A percentile compares a stretch with the other conserved stretches of the same genome.
phyloP scores from a whole-genome alignment of 768 basidiomycete genomes.

The Macrocybe gigantea region DNA sequence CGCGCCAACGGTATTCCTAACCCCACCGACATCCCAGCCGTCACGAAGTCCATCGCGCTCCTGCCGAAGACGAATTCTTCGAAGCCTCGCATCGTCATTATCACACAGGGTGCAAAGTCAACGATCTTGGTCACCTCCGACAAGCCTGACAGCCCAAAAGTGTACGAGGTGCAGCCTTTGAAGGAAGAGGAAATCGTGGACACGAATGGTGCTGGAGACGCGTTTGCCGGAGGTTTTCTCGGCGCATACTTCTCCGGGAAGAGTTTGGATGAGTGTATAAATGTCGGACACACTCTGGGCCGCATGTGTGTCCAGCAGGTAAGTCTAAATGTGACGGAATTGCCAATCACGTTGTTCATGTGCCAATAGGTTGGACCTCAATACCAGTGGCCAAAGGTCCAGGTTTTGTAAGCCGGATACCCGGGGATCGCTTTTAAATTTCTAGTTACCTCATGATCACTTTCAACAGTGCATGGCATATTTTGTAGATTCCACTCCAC shows the following conservation, averaged over 20 bases:
- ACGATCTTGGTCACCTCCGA: conserved; percentile 71
- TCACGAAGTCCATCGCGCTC: conserved; percentile 73
- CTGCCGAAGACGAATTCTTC: conserved; percentile 71
- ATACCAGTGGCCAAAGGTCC: conserved; percentile 47
- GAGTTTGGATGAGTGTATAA: conserved; percentile 66
- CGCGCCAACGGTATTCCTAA: conserved; percentile 62
- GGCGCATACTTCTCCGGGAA: conserved; percentile 82
- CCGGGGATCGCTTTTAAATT: conserved; percentile 2
- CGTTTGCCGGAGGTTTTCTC: conserved; percentile 94
- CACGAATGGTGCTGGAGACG: conserved; percentile 97
- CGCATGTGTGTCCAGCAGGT: conserved; percentile 82
- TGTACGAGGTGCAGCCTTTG: conserved; percentile 55
- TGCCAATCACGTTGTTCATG: background rate
- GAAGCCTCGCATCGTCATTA: conserved; percentile 75
- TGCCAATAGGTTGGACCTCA: conserved; percentile 40
- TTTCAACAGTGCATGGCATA: conserved; percentile 19
- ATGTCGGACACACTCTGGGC: conserved; percentile 83
- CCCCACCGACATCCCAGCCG: conserved; percentile 55
- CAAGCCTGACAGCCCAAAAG: conserved; percentile 47
- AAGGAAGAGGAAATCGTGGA: conserved; percentile 72
- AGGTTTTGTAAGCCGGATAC: conserved; percentile 25
- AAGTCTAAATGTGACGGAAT: conserved; percentile 7
- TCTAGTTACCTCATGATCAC: conserved; percentile 13
- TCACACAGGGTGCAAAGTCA: conserved; percentile 83
- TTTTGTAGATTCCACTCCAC: background rate